These are phyloP conservation scores for Barnettozyma salicaria DNA, from an alignment of 805 yeast species.

Conservation along the genomic window DNA sequence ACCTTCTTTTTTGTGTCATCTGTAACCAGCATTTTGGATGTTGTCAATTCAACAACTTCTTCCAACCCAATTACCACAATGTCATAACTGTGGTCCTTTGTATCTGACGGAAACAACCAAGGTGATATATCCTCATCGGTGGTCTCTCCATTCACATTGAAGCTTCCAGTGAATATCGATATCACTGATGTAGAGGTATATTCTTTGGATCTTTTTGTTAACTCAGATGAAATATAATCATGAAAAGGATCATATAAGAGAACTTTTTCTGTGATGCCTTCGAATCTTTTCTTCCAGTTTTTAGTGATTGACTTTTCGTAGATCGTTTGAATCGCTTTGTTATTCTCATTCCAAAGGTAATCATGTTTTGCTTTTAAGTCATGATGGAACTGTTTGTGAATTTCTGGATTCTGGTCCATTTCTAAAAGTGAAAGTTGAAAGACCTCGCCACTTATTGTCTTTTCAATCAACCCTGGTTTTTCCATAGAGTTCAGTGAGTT, in stretches of 20 bases:
- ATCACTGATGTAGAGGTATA: conserved; percentile 60
- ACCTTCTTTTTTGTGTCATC: conserved; percentile 54
- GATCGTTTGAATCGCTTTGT: conserved; percentile 74
- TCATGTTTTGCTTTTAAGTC: conserved; percentile 65
- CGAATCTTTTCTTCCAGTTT: conserved; percentile 25
- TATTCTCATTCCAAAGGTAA: conserved; percentile 88
- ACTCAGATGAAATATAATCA: conserved; percentile 69
- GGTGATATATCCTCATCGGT: conserved; percentile 51
- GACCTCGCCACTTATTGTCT: conserved; percentile 68
- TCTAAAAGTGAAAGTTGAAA: conserved; percentile 37
- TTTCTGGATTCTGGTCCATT: conserved; percentile 31
- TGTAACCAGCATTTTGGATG: conserved; percentile 76
- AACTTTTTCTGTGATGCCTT: conserved; percentile 37
- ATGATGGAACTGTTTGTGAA: conserved; percentile 23
- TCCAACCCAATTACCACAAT: conserved; percentile 80
- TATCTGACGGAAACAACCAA: conserved; percentile 71
- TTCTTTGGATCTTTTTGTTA: conserved; percentile 41
- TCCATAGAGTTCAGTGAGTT: conserved; percentile 89
- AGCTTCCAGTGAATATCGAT: conserved; percentile 74
- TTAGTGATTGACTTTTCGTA: conserved; percentile 42
- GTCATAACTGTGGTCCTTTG: conserved; percentile 43
- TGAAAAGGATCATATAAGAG: conserved; percentile 82
- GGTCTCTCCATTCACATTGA: conserved; percentile 73
- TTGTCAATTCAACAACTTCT: conserved; percentile 79
- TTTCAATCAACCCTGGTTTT: conserved; percentile 67